These are phyloP conservation scores for Rhinocladiella mackenziei DNA, from an alignment of 2,329 filamentous ascomycete genomes.

Conservation along the genomic window DNA sequence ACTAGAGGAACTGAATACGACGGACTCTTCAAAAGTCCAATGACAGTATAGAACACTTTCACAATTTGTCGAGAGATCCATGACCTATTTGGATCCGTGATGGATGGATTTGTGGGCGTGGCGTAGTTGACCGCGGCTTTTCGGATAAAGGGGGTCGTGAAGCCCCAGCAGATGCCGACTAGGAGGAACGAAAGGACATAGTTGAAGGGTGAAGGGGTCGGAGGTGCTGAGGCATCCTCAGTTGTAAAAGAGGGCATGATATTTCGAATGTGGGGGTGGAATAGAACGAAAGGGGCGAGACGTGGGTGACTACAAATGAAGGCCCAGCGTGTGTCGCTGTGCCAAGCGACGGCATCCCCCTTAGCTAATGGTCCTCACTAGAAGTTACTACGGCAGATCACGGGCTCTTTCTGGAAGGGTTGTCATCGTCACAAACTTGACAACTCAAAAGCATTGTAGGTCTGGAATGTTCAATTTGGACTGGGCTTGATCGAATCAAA, in stretches of 20 bases:
- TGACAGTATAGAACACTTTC: slow-evolving; percentile 66
- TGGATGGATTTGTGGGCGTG: slow-evolving; percentile 45
- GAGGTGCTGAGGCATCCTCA: slow-evolving; percentile 3
- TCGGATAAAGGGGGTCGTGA: slow-evolving; percentile 89
- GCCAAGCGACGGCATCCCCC: no score
- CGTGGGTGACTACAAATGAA: no score
- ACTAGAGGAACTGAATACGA: slow-evolving; percentile 80
- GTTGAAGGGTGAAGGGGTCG: slow-evolving; percentile 56
- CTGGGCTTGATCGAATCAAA: no score
- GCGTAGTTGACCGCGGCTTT: slow-evolving; percentile 73
- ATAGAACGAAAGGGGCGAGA: no score
- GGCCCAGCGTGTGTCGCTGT: no score
- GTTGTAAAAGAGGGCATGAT: slow-evolving; percentile 5
- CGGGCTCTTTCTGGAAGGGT: no score
- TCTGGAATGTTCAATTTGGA: no score
- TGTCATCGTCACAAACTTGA: no score
- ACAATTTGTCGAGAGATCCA: slow-evolving; percentile 61
- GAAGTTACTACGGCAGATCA: no score
- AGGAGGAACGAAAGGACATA: slow-evolving; percentile 86
- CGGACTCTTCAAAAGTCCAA: slow-evolving; percentile 75
- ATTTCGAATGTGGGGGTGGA: no score
- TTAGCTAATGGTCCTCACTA: no score
- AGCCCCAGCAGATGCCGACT: slow-evolving; percentile 81
- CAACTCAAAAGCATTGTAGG: no score
- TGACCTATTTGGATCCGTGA: slow-evolving; percentile 42